These are phyloP conservation scores for Lactarius hatsudake DNA, from an alignment of 768 basidiomycete genomes.

Conservation along the genomic window DNA sequence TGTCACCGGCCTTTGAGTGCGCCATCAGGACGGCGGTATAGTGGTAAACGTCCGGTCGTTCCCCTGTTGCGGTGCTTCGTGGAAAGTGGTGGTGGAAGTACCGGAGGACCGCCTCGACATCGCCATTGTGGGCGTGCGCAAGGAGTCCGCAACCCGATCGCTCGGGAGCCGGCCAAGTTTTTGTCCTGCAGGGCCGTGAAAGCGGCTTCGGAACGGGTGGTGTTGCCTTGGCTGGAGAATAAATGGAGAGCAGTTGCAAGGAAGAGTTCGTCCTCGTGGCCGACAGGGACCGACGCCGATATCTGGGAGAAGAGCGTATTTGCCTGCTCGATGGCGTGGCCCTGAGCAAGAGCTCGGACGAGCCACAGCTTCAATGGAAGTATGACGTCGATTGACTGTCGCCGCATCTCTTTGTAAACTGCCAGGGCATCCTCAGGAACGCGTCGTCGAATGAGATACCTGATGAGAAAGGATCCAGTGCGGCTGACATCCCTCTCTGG, in stretches of 20 bases:
- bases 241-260: slow-evolving; percentile 51
- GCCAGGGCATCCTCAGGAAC: slow-evolving; percentile 26
- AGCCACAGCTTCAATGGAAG: slow-evolving; percentile 14
- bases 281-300: slow-evolving; percentile 24
- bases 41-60: slow-evolving; percentile 46
- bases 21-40: slow-evolving; percentile 59
- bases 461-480: slow-evolving; percentile 19
- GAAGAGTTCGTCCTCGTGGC: slow-evolving; percentile 1
- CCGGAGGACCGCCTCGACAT: slow-evolving; percentile 40
- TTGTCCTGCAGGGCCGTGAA: slow-evolving; percentile 39
- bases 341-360: slow-evolving; percentile 21
- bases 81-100: slow-evolving; percentile 58
- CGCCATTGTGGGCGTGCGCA: slow-evolving; percentile 49
- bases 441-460: slow-evolving; percentile 18
- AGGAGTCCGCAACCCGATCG: slow-evolving; percentile 52
- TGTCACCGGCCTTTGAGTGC: slow-evolving; percentile 46
- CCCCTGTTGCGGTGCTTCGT: slow-evolving; percentile 31
- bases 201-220: slow-evolving; percentile 41
- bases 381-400: slow-evolving; percentile 10
- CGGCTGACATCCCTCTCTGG: neutral
- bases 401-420: slow-evolving; percentile 22
- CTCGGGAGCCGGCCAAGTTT: slow-evolving; percentile 31
- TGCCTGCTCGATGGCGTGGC: slow-evolving; percentile 40
- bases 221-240: slow-evolving; percentile 51
- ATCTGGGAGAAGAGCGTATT: slow-evolving; percentile 43